A percentile compares a stretch with the other conserved stretches of the same genome.
phyloP scores from a whole-genome alignment of 2,329 filamentous ascomycete species.

The Simplicillium aogashimaense region DNA sequence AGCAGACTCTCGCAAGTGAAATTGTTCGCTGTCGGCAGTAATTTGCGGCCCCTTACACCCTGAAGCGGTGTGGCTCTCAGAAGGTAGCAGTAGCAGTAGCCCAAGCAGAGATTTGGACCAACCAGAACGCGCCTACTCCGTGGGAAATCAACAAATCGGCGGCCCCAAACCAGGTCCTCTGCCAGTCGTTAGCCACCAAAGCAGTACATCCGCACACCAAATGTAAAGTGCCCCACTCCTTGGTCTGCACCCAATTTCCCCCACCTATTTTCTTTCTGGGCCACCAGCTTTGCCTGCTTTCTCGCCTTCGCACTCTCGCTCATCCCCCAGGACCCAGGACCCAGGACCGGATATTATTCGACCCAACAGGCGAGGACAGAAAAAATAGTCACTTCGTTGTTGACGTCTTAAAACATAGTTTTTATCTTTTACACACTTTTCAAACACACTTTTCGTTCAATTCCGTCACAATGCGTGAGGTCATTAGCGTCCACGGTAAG shows the following conservation, averaged over 20 bases:
- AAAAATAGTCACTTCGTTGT: no score
- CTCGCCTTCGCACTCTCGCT: slow-evolving; percentile 13
- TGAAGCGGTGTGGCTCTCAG: slow-evolving; percentile 9
- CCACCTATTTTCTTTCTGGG: slow-evolving; percentile 31
- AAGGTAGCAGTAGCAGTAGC: no score
- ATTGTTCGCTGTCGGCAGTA: slow-evolving; percentile 1
- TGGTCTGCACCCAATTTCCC: slow-evolving; percentile 34
- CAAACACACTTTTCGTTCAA: slow-evolving; percentile 14
- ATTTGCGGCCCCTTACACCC: slow-evolving; percentile 4
- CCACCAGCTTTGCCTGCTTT: slow-evolving; percentile 11
- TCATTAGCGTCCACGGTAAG: slow-evolving; percentile 98
- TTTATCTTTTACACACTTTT: slow-evolving; percentile 12
- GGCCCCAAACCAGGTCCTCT: slow-evolving; percentile 10
- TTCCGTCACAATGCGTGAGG: slow-evolving; percentile 82
- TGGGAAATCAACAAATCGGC: slow-evolving; percentile 29
- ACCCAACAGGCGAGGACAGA: no score
- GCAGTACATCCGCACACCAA: neutral
- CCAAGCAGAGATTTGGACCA: slow-evolving; percentile 4
- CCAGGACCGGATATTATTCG: neutral
- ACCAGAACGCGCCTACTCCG: slow-evolving; percentile 23
- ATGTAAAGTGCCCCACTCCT: slow-evolving; percentile 8
- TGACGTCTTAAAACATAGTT: slow-evolving; percentile 1
- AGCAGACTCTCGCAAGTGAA: no score
- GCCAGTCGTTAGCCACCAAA: neutral
- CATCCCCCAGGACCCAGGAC: slow-evolving; percentile 10